Evolutionary conservation across 495 filamentous ascomycete genomes (phyloP).

Genomic region (Penicillium bovifimosum): DNA sequence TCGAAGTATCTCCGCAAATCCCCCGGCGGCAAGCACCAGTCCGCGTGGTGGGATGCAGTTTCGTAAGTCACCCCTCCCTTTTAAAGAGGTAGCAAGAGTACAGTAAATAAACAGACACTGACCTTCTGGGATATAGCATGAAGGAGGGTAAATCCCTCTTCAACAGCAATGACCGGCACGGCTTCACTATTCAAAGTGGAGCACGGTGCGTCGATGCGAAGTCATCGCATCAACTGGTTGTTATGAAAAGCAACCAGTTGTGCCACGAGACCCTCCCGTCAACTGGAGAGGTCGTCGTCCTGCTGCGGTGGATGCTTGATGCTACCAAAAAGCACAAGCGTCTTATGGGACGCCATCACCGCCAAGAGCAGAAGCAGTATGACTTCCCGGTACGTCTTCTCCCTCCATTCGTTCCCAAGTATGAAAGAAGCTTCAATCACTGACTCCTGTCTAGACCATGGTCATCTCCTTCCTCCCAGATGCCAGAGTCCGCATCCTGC

Average conservation of each 20-base stretch:
- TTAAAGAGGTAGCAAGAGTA: neutral
- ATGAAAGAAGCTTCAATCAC: neutral
- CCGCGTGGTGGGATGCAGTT: neutral
- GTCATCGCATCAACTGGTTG: neutral
- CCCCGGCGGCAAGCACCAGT: neutral
- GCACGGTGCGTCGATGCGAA: neutral
- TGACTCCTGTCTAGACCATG: conserved; percentile 1
- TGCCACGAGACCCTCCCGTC: neutral
- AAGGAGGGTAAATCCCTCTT: neutral
- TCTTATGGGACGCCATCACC: neutral
- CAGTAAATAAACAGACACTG: neutral
- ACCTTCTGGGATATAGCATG: neutral
- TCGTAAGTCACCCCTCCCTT: neutral
- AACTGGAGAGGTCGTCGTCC: neutral
- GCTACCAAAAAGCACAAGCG: neutral
- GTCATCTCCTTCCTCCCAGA: conserved; percentile 7
- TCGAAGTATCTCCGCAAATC: conserved; percentile 1
- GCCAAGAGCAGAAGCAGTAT: neutral
- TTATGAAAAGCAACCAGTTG: neutral
- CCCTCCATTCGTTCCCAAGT: neutral
- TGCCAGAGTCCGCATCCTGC: conserved; percentile 2
- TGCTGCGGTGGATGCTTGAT: conserved; percentile 6
- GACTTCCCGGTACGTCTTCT: conserved; percentile 3
- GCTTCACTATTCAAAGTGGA: neutral
- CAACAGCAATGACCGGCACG: conserved; percentile 4